phyloP scores from a whole-genome alignment of 192 early-diverging fungal genomes.

The Umbelopsis sp. region DNA sequence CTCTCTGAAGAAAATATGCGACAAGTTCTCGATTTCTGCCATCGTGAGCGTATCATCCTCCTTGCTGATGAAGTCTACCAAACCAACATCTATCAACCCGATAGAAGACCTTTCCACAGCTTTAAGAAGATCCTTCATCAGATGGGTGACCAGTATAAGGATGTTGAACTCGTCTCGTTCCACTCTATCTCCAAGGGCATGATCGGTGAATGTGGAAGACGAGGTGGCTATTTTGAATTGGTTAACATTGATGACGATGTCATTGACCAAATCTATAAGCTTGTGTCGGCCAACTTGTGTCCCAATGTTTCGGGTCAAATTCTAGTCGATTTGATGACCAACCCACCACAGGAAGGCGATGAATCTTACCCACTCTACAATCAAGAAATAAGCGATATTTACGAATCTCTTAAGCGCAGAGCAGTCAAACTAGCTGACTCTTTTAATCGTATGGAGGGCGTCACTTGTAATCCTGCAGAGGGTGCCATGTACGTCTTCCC shows the following conservation, averaged over 20 bases:
- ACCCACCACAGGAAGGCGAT: conserved; percentile 83
- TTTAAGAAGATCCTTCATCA: conserved; percentile 93
- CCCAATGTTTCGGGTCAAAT: conserved; percentile 96
- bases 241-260: conserved; percentile 74
- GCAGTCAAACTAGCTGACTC: conserved; percentile 71
- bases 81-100: conserved; percentile 87
- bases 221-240: conserved; percentile 98
- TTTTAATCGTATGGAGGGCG: conserved; percentile 83
- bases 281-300: conserved; percentile 91
- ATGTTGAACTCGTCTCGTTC: conserved; percentile 92
- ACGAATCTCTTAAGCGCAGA: conserved; percentile 77
- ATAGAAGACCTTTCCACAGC: conserved; percentile 86
- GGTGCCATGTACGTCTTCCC: conserved; percentile 99
- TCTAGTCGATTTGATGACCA: conserved; percentile 92
- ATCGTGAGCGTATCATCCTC: conserved; percentile 78
- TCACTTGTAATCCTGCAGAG: conserved; percentile 84
- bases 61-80: conserved; percentile 99
- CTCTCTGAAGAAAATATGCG: conserved; percentile 81
- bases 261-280: conserved; percentile 89
- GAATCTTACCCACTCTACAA: conserved; percentile 74
- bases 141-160: conserved; percentile 68
- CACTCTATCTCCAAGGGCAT: conserved; percentile 98
- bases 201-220: conserved; percentile 97
- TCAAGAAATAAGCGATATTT: conserved; percentile 74
- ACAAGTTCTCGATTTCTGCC: conserved; percentile 89